Evolutionary conservation across 345 rosid genomes (phyloP).

Genomic region (Ailanthus altissimus): DNA sequence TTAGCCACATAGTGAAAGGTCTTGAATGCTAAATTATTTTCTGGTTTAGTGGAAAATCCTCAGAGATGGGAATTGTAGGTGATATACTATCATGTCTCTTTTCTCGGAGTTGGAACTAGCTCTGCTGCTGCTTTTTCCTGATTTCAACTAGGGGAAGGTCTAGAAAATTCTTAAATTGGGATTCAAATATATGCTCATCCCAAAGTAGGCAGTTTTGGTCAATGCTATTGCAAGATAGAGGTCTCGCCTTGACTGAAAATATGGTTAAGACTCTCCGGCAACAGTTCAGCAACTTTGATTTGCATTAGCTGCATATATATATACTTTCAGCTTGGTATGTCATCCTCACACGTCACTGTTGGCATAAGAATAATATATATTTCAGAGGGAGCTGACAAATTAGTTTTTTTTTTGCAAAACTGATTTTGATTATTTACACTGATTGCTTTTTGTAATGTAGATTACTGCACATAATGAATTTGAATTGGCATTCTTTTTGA

Average conservation of each 20-base stretch:
- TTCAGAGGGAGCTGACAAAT: background rate
- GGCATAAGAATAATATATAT: background rate
- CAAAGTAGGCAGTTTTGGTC: background rate
- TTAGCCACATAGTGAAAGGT: constrained; percentile 49
- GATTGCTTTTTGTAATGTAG: constrained; percentile 1
- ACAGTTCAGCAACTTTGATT: background rate
- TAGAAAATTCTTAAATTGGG: background rate
- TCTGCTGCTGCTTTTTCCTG: background rate
- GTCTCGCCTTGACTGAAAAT: background rate
- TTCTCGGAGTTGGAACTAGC: background rate
- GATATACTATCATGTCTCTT: background rate
- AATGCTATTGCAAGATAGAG: background rate
- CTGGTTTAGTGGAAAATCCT: background rate
- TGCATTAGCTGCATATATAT: background rate
- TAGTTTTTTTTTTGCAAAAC: background rate
- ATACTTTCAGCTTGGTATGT: background rate
- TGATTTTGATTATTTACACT: background rate
- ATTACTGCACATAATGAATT: background rate
- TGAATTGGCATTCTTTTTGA: background rate
- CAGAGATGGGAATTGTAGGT: background rate
- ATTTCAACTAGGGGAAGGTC: background rate
- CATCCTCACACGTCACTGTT: background rate
- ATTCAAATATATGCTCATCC: background rate
- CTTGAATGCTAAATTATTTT: constrained; percentile 53
- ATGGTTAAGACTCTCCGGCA: background rate